Percentiles rank a stretch among this genome's conserved stretches.
These are phyloP conservation scores for Antarctomyces pellizariae DNA, from an alignment of 495 filamentous ascomycete genomes.

Conservation along the genomic window DNA sequence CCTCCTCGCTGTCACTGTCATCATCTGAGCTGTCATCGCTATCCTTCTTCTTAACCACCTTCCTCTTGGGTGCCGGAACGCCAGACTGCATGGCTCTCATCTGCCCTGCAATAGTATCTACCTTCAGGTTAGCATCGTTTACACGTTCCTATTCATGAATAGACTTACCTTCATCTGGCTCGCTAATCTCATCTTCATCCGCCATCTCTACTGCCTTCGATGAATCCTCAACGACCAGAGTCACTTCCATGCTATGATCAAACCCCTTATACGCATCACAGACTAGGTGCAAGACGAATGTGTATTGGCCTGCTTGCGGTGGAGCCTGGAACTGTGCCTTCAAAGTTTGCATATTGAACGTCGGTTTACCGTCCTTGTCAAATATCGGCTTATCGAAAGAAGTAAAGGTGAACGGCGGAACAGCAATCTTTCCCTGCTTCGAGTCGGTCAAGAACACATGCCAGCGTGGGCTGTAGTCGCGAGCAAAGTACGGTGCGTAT, in stretches of 20 bases:
- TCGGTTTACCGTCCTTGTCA: conserved; percentile 47
- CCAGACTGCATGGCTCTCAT: conserved; percentile 65
- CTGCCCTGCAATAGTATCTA: conserved; percentile 85
- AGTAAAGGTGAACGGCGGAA: conserved; percentile 79
- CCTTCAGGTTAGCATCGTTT: conserved; percentile 13
- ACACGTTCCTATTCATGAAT: conserved; percentile 2
- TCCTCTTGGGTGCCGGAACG: conserved; percentile 28
- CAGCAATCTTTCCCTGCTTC: conserved; percentile 83
- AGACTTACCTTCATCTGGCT: conserved; percentile 81
- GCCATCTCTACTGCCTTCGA: conserved; percentile 59
- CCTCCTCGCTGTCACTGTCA: conserved; percentile 78
- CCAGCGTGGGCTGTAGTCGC: conserved; percentile 77
- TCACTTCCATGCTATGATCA: conserved; percentile 73
- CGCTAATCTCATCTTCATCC: conserved; percentile 83
- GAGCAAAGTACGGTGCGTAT: conserved; percentile 68
- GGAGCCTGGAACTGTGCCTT: conserved; percentile 96
- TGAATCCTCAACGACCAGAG: conserved; percentile 70
- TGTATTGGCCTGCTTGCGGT: conserved; percentile 75
- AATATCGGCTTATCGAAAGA: conserved; percentile 75
- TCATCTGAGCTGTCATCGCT: conserved; percentile 40
- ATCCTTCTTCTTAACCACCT: conserved; percentile 24
- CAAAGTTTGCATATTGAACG: conserved; percentile 79
- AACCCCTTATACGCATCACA: conserved; percentile 90
- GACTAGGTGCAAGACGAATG: conserved; percentile 74
- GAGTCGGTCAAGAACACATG: conserved; percentile 81